These are phyloP conservation scores for Tympanopsis confertula DNA, from an alignment of 2,329 filamentous ascomycete species.

Conservation along the genomic window DNA sequence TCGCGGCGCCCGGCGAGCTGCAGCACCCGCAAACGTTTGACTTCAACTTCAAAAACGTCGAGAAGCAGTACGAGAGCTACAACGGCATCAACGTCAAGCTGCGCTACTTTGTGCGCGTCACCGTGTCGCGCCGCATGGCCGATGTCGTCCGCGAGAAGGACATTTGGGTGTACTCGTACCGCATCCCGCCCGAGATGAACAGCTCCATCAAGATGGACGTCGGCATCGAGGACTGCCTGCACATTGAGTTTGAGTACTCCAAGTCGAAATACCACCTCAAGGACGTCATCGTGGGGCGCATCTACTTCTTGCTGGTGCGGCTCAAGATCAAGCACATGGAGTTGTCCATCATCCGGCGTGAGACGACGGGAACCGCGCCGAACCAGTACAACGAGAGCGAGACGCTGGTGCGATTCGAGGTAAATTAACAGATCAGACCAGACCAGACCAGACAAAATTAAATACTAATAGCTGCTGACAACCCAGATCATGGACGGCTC, in stretches of 20 bases:
- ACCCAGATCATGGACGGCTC: constrained; percentile 99
- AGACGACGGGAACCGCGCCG: constrained; percentile 89
- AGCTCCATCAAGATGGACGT: constrained; percentile 99
- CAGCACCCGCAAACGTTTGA: constrained; percentile 98
- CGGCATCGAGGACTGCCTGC: constrained; percentile 95
- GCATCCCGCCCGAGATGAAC: constrained; percentile 96
- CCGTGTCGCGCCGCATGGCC: constrained; percentile 90
- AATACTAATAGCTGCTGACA: constrained; percentile 4
- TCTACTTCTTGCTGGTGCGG: constrained; percentile 93
- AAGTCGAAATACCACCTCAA: constrained; percentile 99
- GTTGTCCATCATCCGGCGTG: constrained; percentile 87
- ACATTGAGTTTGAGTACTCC: constrained; percentile 99
- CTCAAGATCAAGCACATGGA: constrained; percentile 99
- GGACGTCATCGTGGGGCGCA: constrained; percentile 94
- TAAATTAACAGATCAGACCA: constrained; percentile 19
- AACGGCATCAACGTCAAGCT: constrained; percentile 99
- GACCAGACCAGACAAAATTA: too few species aligned
- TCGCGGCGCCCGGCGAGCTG: constrained; percentile 90
- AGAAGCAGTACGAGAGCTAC: constrained; percentile 99
- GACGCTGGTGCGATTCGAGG: constrained; percentile 91
- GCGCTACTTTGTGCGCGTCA: constrained; percentile 95
- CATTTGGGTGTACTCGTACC: constrained; percentile 98
- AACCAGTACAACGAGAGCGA: constrained; percentile 99
- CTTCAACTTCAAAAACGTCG: constrained; percentile 99
- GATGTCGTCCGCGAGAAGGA: constrained; percentile 98